Conservation (phyloP, 306 rosid species). For the Sindora glabra region DNA sequence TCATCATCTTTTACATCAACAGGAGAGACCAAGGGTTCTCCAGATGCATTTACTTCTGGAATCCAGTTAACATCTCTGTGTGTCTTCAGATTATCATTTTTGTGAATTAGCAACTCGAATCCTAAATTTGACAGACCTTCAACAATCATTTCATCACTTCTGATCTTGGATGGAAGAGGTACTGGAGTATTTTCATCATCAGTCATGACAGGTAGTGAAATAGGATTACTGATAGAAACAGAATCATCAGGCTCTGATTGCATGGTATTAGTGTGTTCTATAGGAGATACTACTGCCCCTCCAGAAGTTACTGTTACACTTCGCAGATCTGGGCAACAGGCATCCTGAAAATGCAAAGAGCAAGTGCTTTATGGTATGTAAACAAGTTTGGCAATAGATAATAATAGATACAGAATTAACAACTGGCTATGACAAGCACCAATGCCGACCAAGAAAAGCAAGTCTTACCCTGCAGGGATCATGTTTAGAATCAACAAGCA, state of each 20-base stretch:
- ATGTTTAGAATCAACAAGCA: constrained; percentile 72
- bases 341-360: constrained; percentile 76
- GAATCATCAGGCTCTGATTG: constrained; percentile 53
- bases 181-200: constrained; percentile 33
- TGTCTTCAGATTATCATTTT: constrained; percentile 43
- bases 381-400: constrained; percentile 2
- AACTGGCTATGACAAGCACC: constrained; percentile 5
- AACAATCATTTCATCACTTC: constrained; percentile 41
- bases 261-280: constrained; percentile 41
- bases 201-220: constrained; percentile 28
- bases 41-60: constrained; percentile 30
- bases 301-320: constrained; percentile 50
- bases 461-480: constrained; percentile 90
- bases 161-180: constrained; percentile 29
- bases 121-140: constrained; percentile 39
- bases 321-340: constrained; percentile 95
- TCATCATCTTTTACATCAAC: constrained; percentile 41
- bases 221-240: constrained; percentile 38
- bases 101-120: constrained; percentile 26
- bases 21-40: constrained; percentile 38
- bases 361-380: no score
- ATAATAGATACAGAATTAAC: not conserved
- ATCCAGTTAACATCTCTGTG: constrained; percentile 30
- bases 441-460: constrained; percentile 6
- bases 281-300: constrained; percentile 30